A percentile compares a stretch with the other conserved stretches of the same genome.
Evolutionary conservation across 768 basidiomycete species (phyloP).

Genomic region (Trametes villosa): DNA sequence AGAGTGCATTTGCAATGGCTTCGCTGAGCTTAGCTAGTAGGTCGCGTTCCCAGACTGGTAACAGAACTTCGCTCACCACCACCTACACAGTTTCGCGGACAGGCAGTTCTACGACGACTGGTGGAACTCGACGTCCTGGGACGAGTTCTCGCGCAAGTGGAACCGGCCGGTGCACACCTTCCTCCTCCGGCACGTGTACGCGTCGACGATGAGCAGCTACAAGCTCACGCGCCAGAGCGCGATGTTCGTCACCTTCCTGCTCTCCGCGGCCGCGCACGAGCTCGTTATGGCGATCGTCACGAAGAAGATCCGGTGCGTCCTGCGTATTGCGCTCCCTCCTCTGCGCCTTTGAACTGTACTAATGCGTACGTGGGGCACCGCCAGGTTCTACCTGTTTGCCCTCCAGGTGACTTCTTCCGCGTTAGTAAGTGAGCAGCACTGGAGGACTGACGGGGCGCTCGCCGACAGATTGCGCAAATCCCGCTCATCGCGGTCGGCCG

Average conservation of each 20-base stretch:
- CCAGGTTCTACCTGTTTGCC: constrained; percentile 83
- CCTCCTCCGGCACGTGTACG: constrained; percentile 94
- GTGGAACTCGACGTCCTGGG: constrained; percentile 98
- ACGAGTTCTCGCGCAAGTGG: constrained; percentile 98
- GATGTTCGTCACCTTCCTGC: constrained; percentile 89
- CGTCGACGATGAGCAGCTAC: constrained; percentile 80
- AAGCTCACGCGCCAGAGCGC: constrained; percentile 78
- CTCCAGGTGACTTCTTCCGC: constrained; percentile 52
- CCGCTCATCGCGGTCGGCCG: constrained; percentile 87
- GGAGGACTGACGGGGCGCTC: neutral
- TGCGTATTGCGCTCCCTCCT: neutral
- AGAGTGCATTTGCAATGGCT: constrained; percentile 97
- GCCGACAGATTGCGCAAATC: constrained; percentile 79
- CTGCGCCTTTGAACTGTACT: neutral
- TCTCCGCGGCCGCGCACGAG: constrained; percentile 91
- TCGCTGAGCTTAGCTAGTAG: constrained; percentile 90
- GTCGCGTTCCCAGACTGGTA: constrained; percentile 29
- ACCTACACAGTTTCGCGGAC: constrained; percentile 82
- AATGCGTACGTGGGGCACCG: neutral
- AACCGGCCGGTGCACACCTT: constrained; percentile 96
- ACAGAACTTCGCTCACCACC: neutral
- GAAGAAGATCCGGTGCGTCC: constrained; percentile 81
- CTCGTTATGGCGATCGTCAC: constrained; percentile 97
- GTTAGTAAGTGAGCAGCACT: neutral
- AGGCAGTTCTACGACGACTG: constrained; percentile 98